Percentiles rank a stretch among this genome's conserved stretches.
phyloP scores from a whole-genome alignment of 176 grass and related monocot species.

The Dactylis glomerata region DNA sequence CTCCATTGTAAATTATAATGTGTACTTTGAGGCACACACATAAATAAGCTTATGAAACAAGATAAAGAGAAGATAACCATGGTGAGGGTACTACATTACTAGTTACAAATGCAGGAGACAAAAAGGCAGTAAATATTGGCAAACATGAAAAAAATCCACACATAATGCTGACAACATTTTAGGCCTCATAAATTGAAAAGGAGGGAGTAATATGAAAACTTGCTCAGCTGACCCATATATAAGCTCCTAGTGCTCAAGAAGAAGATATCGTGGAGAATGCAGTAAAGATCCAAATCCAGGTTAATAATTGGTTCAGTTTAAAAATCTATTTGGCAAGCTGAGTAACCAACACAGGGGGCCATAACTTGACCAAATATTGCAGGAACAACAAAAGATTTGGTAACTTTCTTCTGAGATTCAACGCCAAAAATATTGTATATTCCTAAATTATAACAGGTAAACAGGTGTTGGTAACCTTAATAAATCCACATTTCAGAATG shows the following conservation, averaged over 20 bases:
- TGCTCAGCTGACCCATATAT: slow-evolving; percentile 67
- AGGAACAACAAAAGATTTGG: slow-evolving; percentile 53
- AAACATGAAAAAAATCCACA: background rate
- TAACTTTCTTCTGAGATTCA: slow-evolving; percentile 85
- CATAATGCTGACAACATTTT: background rate
- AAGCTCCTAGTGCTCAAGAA: slow-evolving; percentile 92
- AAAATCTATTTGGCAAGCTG: slow-evolving; percentile 55
- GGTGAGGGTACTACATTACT: too few relatives aligned
- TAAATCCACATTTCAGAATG: background rate
- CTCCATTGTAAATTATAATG: background rate
- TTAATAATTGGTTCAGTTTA: slow-evolving; percentile 88
- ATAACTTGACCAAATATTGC: slow-evolving; percentile 98
- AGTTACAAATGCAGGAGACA: too few relatives aligned
- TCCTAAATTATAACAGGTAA: slow-evolving; percentile 44
- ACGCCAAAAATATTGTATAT: slow-evolving; percentile 90
- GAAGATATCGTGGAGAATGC: slow-evolving; percentile 74
- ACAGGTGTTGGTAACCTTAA: slow-evolving; percentile 1
- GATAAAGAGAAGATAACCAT: background rate
- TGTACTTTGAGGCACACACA: background rate
- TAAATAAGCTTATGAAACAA: background rate
- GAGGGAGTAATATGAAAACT: slow-evolving; percentile 59
- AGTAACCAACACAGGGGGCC: slow-evolving; percentile 85
- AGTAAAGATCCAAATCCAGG: slow-evolving; percentile 94
- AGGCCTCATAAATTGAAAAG: background rate
- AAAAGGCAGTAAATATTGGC: background rate